Evolutionary conservation across 108 stramenopile genomes (phyloP), one percentile per base, ranked within the genome.

Genomic region (Tribonema minus): DNA sequence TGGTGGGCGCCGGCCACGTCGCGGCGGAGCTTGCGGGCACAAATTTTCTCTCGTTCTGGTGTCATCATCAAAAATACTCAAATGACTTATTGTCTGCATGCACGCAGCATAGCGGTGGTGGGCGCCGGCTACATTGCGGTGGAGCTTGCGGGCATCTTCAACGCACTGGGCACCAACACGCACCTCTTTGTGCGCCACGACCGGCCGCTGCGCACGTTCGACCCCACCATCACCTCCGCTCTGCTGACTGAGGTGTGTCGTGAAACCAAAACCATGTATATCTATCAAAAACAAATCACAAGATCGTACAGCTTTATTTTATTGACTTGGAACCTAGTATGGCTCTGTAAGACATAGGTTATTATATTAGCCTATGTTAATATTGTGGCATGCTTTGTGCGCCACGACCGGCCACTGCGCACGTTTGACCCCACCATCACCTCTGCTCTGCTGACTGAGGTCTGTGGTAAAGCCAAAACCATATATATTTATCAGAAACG

Each of bases 111-210:
- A 2, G 90, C 92, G 30, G 92, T 98, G 31, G 92, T 98, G 25
- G 97, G 97, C n/a, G 95, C 92, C 23, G 97, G 97, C 28, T 98
- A 95, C 86, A 96, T 96, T 80, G 97, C 93, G 30, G 93, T 95
- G 12, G 95, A 96, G 86, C 76, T 96, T 9, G 95, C 94, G 2
- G 93, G 93, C 46, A 91, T 96, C 26, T 81, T 98, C 41, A 87
- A 92, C 34, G 87, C 86, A 58, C 77, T 95, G 20, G 94, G 94
- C 0, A 88, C 89, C 33, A 89, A 94, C 58, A 90, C 92, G 6
- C 88, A 90, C 27, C 84, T 94, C 28, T 89, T 94, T 3, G 68
- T 30, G 68, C 91, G 64, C 72, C 89, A 40, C 85, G 88, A 76
- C 78, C 64, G 61, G 68, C 86, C 71, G 87, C 89, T 95, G 27